These are phyloP conservation scores for Monosporascus sp. DNA, from an alignment of 2,329 filamentous ascomycete genomes.

Conservation along the genomic window DNA sequence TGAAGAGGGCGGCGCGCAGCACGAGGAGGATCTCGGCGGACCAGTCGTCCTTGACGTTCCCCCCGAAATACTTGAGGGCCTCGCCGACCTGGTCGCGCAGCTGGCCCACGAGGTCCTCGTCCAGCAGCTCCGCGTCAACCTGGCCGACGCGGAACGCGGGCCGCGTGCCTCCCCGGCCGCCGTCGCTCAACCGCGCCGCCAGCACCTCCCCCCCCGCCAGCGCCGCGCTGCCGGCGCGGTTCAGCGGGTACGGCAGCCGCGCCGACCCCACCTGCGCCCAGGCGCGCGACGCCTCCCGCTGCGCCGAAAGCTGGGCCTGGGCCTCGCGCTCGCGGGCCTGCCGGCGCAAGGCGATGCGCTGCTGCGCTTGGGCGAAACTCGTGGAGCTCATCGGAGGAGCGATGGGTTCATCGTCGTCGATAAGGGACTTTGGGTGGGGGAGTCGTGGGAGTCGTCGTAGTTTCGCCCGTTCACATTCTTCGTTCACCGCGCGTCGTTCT, in stretches of 20 bases:
- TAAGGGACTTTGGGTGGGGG: neutral
- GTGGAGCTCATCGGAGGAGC: slow-evolving; percentile 40
- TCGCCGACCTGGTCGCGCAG: slow-evolving; percentile 82
- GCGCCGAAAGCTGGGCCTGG: slow-evolving; percentile 48
- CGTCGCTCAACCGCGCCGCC: slow-evolving; percentile 45
- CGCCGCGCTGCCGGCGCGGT: slow-evolving; percentile 43
- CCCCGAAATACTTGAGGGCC: slow-evolving; percentile 77
- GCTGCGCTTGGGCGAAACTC: slow-evolving; percentile 84
- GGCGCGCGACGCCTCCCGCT: slow-evolving; percentile 47
- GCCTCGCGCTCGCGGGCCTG: slow-evolving; percentile 65
- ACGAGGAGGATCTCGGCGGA: slow-evolving; percentile 75
- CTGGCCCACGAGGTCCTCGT: slow-evolving; percentile 85
- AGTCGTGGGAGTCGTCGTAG: slow-evolving; percentile 4
- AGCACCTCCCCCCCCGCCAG: slow-evolving; percentile 63
- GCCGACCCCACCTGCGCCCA: slow-evolving; percentile 43
- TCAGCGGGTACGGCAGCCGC: slow-evolving; percentile 57
- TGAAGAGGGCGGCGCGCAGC: slow-evolving; percentile 78
- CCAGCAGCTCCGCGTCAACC: slow-evolving; percentile 89
- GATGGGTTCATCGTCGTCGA: neutral
- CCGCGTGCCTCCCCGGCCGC: slow-evolving; percentile 57
- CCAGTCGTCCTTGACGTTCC: slow-evolving; percentile 78
- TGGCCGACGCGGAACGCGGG: slow-evolving; percentile 92
- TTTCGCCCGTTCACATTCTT: neutral
- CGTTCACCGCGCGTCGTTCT: neutral
- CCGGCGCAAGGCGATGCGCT: slow-evolving; percentile 77